A percentile compares a stretch with the other conserved stretches of the same genome.
Conservation (phyloP, 192 early-diverging fungal species). For the Phlyctochytrium planicorne region DNA sequence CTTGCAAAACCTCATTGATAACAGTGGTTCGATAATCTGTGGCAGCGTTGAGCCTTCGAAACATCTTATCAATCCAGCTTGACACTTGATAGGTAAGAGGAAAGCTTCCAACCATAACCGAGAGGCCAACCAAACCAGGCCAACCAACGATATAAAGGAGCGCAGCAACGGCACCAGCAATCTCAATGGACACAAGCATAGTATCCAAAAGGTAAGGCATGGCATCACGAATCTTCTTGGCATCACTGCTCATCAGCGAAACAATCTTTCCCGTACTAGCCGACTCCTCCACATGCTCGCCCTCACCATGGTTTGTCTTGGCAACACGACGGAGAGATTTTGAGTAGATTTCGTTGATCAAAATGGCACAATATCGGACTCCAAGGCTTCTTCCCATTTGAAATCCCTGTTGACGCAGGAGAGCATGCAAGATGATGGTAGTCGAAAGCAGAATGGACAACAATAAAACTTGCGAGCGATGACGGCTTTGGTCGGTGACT, state of each 20-base stretch:
- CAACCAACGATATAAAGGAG: conserved; percentile 32
- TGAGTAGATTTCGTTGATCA: conserved; percentile 48
- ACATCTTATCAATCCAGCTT: conserved; percentile 23
- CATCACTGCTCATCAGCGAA: conserved; percentile 38
- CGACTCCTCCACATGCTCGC: conserved; percentile 11
- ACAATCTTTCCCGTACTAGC: conserved; percentile 45
- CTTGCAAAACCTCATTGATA: conserved; percentile 80
- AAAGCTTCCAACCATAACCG: conserved; percentile 18
- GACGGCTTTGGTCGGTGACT: no score
- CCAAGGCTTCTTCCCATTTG: conserved; percentile 21
- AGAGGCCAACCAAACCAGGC: conserved; percentile 26
- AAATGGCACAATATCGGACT: conserved; percentile 33
- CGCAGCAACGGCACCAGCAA: conserved; percentile 11
- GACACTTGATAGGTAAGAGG: conserved; percentile 23
- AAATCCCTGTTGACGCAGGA: conserved; percentile 44
- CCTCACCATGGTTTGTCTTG: conserved; percentile 2
- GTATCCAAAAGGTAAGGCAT: neutral
- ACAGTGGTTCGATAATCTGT: conserved; percentile 73
- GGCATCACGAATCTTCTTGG: conserved; percentile 14
- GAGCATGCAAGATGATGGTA: conserved; percentile 22
- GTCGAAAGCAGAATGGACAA: conserved; percentile 16
- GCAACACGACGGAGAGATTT: conserved; percentile 36
- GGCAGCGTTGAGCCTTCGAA: conserved; percentile 55
- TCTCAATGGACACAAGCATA: conserved; percentile 9
- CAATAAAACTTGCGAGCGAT: no score